Evolutionary conservation across 1,284 basidiomycete species (phyloP).

Genomic region (Boletus hoseneyae): DNA sequence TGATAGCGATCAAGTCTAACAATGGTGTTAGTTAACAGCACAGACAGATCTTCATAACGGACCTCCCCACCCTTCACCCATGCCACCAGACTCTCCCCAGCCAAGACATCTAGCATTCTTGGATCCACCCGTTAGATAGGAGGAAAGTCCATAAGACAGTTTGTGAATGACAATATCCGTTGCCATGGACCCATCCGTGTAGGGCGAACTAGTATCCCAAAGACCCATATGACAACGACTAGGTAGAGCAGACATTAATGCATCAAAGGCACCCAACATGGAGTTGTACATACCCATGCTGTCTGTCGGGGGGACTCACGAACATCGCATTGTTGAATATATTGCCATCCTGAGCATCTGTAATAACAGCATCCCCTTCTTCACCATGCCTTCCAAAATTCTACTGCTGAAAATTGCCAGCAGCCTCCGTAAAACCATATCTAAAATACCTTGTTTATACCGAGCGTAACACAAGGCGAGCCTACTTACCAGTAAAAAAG

Average conservation of each 20-base stretch:
- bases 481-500: slow-evolving; percentile 57
- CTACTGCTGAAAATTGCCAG: slow-evolving; percentile 97
- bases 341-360: slow-evolving; percentile 92
- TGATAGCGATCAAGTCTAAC: slow-evolving; percentile 79
- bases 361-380: slow-evolving; percentile 88
- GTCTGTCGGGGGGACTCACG: slow-evolving; percentile 73
- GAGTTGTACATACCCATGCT: slow-evolving; percentile 43
- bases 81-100: slow-evolving; percentile 94
- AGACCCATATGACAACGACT: slow-evolving; percentile 96
- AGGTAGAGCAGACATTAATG: slow-evolving; percentile 33
- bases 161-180: slow-evolving; percentile 93
- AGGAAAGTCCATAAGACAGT: slow-evolving; percentile 86
- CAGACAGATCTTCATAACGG: slow-evolving; percentile 17
- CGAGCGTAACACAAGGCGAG: slow-evolving; percentile 18
- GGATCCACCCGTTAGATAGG: slow-evolving; percentile 93
- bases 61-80: slow-evolving; percentile 94
- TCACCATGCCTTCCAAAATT: slow-evolving; percentile 90
- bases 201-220: slow-evolving; percentile 88
- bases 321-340: slow-evolving; percentile 90
- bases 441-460: slow-evolving; percentile 28
- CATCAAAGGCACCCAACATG: no score
- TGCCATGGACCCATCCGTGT: slow-evolving; percentile 92
- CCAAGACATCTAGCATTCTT: slow-evolving; percentile 91
- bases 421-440: slow-evolving; percentile 86
- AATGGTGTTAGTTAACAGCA: not conserved